Conservation (phyloP, 1,284 basidiomycete genomes). For the Cutaneotrichosporon mucoides region DNA sequence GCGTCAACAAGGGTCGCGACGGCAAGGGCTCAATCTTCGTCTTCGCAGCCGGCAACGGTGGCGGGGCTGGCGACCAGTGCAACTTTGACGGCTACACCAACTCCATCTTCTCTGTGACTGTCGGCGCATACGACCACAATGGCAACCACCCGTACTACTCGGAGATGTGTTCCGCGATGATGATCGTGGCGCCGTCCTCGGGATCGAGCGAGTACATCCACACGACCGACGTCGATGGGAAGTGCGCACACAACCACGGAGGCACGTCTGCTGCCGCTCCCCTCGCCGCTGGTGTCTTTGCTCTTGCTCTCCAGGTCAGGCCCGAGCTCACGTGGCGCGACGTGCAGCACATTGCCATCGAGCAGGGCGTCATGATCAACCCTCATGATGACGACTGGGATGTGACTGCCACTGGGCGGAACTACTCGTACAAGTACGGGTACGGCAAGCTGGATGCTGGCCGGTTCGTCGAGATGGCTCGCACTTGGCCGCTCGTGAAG, state of each 20-base stretch:
- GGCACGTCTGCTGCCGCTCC: conserved; percentile 98
- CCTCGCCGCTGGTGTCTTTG: conserved; percentile 86
- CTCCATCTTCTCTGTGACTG: conserved; percentile 92
- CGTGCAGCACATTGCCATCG: conserved; percentile 84
- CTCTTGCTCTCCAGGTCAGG: conserved; percentile 75
- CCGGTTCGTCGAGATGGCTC: conserved; percentile 73
- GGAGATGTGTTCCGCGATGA: conserved; percentile 92
- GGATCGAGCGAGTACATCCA: conserved; percentile 91
- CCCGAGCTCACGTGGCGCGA: conserved; percentile 97
- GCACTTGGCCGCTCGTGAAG: conserved; percentile 81
- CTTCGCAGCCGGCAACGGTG: conserved; percentile 97
- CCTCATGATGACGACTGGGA: conserved; percentile 94
- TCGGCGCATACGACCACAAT: conserved; percentile 87
- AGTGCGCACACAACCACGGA: conserved; percentile 80
- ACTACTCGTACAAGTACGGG: conserved; percentile 93
- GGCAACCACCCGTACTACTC: conserved; percentile 96
- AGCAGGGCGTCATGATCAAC: conserved; percentile 75
- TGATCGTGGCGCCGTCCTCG: conserved; percentile 93
- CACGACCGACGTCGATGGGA: conserved; percentile 69
- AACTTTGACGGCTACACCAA: conserved; percentile 99
- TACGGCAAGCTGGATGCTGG: conserved; percentile 87
- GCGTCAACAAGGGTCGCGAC: conserved; percentile 81
- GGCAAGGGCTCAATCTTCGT: conserved; percentile 94
- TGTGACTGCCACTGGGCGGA: conserved; percentile 67
- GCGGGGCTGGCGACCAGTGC: conserved; percentile 87